Base-by-base conservation (phyloP, 2,329 filamentous ascomycete species). In the Fusarium heterosporum region DNA sequence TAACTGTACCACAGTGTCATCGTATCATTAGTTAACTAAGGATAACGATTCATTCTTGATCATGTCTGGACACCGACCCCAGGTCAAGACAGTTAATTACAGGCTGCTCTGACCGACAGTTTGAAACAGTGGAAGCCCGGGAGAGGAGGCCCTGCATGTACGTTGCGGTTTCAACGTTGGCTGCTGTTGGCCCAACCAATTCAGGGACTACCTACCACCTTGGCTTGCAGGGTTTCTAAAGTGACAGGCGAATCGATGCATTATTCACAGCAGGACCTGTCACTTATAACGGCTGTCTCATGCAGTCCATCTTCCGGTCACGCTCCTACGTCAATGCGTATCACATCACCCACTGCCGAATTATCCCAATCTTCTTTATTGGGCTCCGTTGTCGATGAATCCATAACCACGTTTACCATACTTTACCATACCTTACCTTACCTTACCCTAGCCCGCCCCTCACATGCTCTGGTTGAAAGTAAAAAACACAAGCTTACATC, bases 71-170 rank as follows among this genome's bases (percentile, higher is more conserved):
- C 8, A 16, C 34, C 34, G 16, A 36, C 9, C 8, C 22, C 49
- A 39, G 25, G 32, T n/a, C 22, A 8, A 25, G 26, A 10, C 38
- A 55, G 9, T 42, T 28, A 16, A 36, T 25, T 42, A 19, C 34
- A 41, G 19, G 29, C 32, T 43, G 29, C 42, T 53, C 38, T 68
- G 65, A 62, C 65, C 65, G 55, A 68, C 51, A 51, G 40, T 66
- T 51, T 54, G 48, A 66, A 47, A 54, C 30, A 57, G 22, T 22
- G 22, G 22, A 22, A 39, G 30, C 26, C 43, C n/a, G 25, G 14
- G 28, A 48, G 40, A 26, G n/a, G 42, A 32, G 38, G 38, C 36
- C 54, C 40, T 60, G 54, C 45, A 59, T 46, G 36, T 39, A 22
- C 22, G 22, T 22, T 43, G 8, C 22, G 17, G 25, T 10, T 38